Evolutionary conservation across 768 basidiomycete species (phyloP).

Genomic region (Boletus coccyginus): DNA sequence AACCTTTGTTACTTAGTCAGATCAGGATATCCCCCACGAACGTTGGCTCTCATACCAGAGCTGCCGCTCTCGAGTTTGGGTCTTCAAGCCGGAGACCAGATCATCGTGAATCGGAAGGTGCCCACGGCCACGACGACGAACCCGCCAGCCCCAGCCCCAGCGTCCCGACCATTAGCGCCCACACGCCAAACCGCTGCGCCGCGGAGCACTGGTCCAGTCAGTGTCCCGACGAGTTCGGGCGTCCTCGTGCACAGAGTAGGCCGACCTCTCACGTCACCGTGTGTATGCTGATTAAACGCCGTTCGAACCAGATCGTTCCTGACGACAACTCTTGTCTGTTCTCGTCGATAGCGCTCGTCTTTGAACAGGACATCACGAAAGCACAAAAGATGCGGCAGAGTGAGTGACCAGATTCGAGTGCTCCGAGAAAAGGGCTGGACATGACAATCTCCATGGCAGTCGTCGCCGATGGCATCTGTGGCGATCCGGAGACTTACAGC

Average conservation of each 20-base stretch:
- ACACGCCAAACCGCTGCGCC: conserved; percentile 13
- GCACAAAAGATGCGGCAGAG: conserved; percentile 71
- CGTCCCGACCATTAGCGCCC: conserved; percentile 14
- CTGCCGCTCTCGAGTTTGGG: conserved; percentile 76
- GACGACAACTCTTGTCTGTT: conserved; percentile 98
- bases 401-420: conserved; percentile 32
- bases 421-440: neutral
- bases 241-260: conserved; percentile 71
- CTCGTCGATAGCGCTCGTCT: conserved; percentile 79
- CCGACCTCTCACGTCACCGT: neutral
- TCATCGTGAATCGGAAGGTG: conserved; percentile 63
- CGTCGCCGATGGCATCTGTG: conserved; percentile 77
- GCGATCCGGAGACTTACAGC: conserved; percentile 67
- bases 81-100: conserved; percentile 75
- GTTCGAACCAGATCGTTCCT: conserved; percentile 65
- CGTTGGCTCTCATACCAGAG: conserved; percentile 69
- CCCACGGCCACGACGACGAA: conserved; percentile 14
- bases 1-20: conserved; percentile 49
- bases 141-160: conserved; percentile 8
- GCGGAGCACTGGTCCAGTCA: conserved; percentile 44
- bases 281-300: neutral
- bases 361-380: conserved; percentile 77
- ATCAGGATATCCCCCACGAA: conserved; percentile 80
- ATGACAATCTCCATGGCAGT: conserved; percentile 43
- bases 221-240: conserved; percentile 60